Base-by-base conservation (phyloP, 805 yeast species). In the Schizosaccharomyces octosporus region DNA sequence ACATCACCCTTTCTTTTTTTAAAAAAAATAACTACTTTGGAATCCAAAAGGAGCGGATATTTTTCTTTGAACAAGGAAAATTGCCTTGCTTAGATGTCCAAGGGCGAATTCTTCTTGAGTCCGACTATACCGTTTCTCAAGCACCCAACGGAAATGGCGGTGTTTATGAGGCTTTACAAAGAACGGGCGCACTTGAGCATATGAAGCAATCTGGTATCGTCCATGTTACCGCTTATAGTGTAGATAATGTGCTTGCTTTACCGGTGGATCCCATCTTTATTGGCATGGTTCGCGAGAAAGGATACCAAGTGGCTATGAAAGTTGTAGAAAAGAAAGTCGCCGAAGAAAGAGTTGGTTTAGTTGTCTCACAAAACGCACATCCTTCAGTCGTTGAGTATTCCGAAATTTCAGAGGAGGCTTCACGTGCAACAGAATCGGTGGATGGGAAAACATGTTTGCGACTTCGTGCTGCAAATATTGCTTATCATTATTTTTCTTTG, bases 61-160 rank as follows among this genome's bases (percentile, higher is more conserved):
- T 76, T 4, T 88, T 93, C 67, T 93, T 93, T 72, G 84, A 90
- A 73, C 99, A 93, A 72, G 98, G 98, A 27, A 85, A 90, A 1
- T 76, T 93, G 65, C 99, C 99, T 13, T 94, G 97, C 63, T 81
- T 93, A 64, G 79, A 80, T 66, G 66, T 74, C 59, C 79, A 79
- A 32, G 98, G 97, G 51, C 79, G 83, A 67, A 79, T 93, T 65
- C 76, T 89, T 62, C 69, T 87, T 69, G 81, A 80, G 64, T 70
- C 81, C 6, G 74, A 77, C 55, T 68, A 73, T 54, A 72, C 76
- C 31, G 76, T 87, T 48, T 83, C 88, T 32, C 84, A 85, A 67
- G 85, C 96, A 5, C 99, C 99, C 1, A 97, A 93, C 72, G 99
- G 99, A 0, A 93, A 93, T 70, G 99, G 99, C 63, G 99, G 99